Evolutionary conservation across 805 yeast species (phyloP).

Genomic region (Nakazawaea ernobii): DNA sequence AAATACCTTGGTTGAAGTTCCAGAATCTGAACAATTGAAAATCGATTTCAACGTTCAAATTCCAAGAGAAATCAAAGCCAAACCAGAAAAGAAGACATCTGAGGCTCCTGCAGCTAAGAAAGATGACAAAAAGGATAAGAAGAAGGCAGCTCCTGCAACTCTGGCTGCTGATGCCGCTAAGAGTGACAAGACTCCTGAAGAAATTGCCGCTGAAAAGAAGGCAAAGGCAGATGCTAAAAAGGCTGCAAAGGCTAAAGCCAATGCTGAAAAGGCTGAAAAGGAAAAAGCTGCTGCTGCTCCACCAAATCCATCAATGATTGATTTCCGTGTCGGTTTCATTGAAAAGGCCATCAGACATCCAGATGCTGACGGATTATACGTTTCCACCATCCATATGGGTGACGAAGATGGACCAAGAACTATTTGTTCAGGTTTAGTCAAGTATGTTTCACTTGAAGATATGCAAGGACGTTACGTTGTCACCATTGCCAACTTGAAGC

Average conservation of each 20-base stretch:
- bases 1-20: slow-evolving; percentile 51
- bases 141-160: slow-evolving; percentile 6
- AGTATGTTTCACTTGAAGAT: slow-evolving; percentile 82
- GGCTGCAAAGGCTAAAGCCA: slow-evolving; percentile 51
- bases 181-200: slow-evolving; percentile 29
- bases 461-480: slow-evolving; percentile 93
- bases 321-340: slow-evolving; percentile 92
- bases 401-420: slow-evolving; percentile 97
- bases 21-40: slow-evolving; percentile 44
- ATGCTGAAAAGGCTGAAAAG: slow-evolving; percentile 47
- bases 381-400: slow-evolving; percentile 94
- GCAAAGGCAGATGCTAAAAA: slow-evolving; percentile 44
- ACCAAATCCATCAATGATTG: slow-evolving; percentile 79
- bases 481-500: slow-evolving; percentile 92
- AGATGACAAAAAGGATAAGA: slow-evolving; percentile 16
- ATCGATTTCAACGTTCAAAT: slow-evolving; percentile 58
- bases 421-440: slow-evolving; percentile 94
- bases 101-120: slow-evolving; percentile 16
- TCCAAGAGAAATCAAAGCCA: slow-evolving; percentile 41
- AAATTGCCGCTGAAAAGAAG: slow-evolving; percentile 43
- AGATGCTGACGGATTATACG: slow-evolving; percentile 93
- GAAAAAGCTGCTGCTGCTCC: slow-evolving; percentile 53
- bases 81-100: slow-evolving; percentile 23
- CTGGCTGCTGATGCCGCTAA: slow-evolving; percentile 8
- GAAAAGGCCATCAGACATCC: slow-evolving; percentile 97